These are phyloP conservation scores for Byssochlamys sp. DNA, from an alignment of 2,329 filamentous ascomycete species.

Conservation along the genomic window DNA sequence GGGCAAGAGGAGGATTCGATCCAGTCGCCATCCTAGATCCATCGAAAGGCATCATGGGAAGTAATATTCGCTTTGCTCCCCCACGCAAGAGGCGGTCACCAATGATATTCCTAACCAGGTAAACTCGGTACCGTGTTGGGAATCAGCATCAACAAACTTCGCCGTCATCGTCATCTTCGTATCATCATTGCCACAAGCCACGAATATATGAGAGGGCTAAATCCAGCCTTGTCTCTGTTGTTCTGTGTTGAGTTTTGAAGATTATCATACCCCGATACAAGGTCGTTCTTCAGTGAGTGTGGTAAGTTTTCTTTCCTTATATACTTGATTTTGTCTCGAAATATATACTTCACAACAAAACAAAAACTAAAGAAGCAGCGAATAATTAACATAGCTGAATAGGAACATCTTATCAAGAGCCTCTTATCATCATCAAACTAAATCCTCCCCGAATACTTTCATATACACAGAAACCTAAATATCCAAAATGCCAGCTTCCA, in stretches of 20 bases:
- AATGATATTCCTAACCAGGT: neutral
- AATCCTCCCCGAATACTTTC: neutral
- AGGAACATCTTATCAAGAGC: neutral
- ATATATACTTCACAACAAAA: neutral
- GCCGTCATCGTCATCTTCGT: neutral
- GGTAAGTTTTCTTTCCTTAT: neutral
- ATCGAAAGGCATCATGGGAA: neutral
- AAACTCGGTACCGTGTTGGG: neutral
- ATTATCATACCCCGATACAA: neutral
- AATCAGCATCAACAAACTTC: neutral
- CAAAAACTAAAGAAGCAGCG: neutral
- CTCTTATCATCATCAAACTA: neutral
- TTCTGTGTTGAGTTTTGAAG: neutral
- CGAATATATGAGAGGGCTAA: neutral
- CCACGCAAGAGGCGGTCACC: neutral
- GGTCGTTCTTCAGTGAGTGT: neutral
- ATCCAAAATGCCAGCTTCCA: slow-evolving; percentile 11
- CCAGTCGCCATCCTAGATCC: neutral
- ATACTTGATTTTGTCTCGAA: too few species aligned
- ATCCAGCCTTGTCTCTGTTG: neutral
- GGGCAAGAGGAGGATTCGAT: neutral
- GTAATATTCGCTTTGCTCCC: neutral
- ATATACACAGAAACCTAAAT: neutral
- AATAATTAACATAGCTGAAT: neutral
- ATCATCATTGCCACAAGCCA: neutral